Evolutionary conservation across 257 asterid species (phyloP), one percentile per base, ranked within the genome.

Genomic region (Nicotiana paniculata): DNA sequence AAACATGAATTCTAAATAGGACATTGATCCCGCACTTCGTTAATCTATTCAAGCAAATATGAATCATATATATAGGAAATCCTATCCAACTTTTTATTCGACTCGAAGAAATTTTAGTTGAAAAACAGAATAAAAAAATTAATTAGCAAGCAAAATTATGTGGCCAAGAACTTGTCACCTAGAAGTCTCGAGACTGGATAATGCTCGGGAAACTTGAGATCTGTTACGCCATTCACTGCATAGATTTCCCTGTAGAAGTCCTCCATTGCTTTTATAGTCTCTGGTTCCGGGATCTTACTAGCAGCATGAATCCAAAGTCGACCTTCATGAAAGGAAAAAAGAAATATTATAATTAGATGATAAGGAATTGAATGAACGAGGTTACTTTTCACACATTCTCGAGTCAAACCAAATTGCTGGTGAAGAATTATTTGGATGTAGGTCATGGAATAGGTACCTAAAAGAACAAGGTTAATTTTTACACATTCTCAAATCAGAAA

Each of bases 301-400:
- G 99, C 98, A 83, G 99, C 98, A 88, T 96, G 99, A 86, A 96
- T 96, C 98, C 99, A 96, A 35, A 96, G 93, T 77, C 98, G 92
- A 18, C 98, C 99, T 96, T 24, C 82, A 84, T 24, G 39, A 79
- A 65, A 18, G 32, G 54, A 43, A 7, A 54, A 16, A 21, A 72
- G 12, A 75, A 51, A 17, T 26, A 46, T 70, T n/a, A 66, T 12
- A 33, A 66, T 59, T 51, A 55, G 59, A 72, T 80, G 37, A 28
- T 8, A 24, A 39, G 43, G 59, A 63, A 39, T 43, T 24, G 72
- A 79, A 79, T 24, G 28, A 7, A 17, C 18, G 4, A 8, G 13
- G 75, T 0, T 6, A 30, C 28, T 16, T 67, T 33, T 33, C 28
- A 33, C 37, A 33, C 18, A 67, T 33, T 67, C 51, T 67, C 1